These are phyloP conservation scores for Megacollybia marginata DNA, from an alignment of 768 basidiomycete genomes.

Conservation along the genomic window DNA sequence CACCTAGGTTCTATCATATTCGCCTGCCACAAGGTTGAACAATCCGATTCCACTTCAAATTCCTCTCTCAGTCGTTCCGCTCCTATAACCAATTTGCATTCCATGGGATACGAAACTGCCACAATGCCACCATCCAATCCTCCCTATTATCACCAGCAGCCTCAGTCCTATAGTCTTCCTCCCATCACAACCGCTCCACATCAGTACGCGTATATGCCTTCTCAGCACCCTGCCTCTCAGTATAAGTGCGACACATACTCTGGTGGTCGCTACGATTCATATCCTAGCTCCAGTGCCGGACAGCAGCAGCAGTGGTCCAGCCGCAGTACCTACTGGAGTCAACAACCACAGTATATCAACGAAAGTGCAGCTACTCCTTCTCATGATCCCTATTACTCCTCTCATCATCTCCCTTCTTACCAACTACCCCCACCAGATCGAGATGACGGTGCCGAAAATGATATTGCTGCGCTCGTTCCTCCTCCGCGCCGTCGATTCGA, in stretches of 20 bases:
- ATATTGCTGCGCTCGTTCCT: slow-evolving; percentile 38
- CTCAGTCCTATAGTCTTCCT: slow-evolving; percentile 6
- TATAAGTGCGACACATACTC: not conserved
- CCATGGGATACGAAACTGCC: slow-evolving; percentile 8
- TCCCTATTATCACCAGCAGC: not conserved
- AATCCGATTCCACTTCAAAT: slow-evolving; percentile 1
- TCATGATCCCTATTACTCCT: slow-evolving; percentile 1
- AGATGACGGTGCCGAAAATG: not conserved
- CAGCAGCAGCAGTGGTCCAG: slow-evolving; percentile 3
- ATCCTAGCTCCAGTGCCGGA: not conserved
- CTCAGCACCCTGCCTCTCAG: not conserved
- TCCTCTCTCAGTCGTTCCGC: not conserved
- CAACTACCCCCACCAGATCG: not conserved
- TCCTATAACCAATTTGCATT: not conserved
- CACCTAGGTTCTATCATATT: slow-evolving; percentile 6
- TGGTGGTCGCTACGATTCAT: not conserved
- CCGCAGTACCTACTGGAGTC: slow-evolving; percentile 9
- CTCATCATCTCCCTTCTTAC: not conserved
- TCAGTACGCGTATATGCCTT: not conserved
- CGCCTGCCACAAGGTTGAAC: slow-evolving; percentile 8
- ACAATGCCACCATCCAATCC: slow-evolving; percentile 5
- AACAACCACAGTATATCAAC: slow-evolving; percentile 9
- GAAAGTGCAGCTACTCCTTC: slow-evolving; percentile 1
- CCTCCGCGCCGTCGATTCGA: slow-evolving; percentile 47
- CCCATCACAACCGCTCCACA: slow-evolving; percentile 6